Conservation (phyloP, 1,139 yeast genomes). For the Hyphopichia burtonii region DNA sequence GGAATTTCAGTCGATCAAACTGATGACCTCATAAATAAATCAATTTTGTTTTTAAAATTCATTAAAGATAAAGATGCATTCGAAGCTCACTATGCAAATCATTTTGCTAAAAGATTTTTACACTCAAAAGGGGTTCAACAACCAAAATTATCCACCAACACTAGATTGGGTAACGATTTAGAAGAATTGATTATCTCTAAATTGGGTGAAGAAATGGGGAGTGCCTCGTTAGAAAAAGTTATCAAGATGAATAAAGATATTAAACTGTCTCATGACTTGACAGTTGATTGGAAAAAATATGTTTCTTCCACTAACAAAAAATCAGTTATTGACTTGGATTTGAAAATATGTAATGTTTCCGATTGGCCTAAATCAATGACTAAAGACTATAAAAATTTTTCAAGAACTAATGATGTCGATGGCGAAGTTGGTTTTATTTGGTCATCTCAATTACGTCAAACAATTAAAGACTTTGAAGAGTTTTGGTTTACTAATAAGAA, state of each 20-base stretch:
- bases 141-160: conserved; percentile 1
- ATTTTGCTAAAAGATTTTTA: conserved; percentile 82
- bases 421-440: conserved; percentile 48
- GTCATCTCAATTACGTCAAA: conserved; percentile 39
- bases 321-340: conserved; percentile 39
- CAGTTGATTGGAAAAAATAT: conserved; percentile 49
- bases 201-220: conserved; percentile 76
- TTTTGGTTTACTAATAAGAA: conserved; percentile 50
- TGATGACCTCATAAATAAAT: conserved; percentile 54
- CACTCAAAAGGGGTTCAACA: conserved; percentile 35
- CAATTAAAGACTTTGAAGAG: conserved; percentile 41
- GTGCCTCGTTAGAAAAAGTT: conserved; percentile 73
- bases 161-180: conserved; percentile 49
- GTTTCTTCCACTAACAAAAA: conserved; percentile 16
- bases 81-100: conserved; percentile 83
- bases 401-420: conserved; percentile 29
- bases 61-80: conserved; percentile 85
- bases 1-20: conserved; percentile 50
- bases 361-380: conserved; percentile 54
- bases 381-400: conserved; percentile 55
- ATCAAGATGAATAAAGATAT: conserved; percentile 92
- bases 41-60: conserved; percentile 63
- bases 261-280: conserved; percentile 60
- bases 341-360: conserved; percentile 53
- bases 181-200: conserved; percentile 72